Evolutionary conservation across 805 yeast species (phyloP).

Genomic region (Saccharomycopsis fodiens): DNA sequence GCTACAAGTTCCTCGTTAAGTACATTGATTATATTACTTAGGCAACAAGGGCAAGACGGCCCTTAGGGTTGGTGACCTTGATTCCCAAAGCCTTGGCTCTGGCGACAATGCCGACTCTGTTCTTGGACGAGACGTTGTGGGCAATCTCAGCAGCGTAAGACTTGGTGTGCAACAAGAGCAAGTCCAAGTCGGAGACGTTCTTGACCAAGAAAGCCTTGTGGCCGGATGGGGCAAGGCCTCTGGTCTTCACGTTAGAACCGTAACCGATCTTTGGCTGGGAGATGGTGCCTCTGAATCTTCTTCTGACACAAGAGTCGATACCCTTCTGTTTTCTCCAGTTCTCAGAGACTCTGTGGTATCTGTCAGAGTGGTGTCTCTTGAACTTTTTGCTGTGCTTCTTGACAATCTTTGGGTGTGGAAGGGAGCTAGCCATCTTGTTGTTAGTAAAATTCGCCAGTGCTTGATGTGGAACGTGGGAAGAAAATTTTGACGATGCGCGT

Average conservation of each 20-base stretch:
- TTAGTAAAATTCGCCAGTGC: too few relatives aligned
- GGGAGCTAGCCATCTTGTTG: constrained; percentile 75
- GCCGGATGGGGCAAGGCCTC: constrained; percentile 93
- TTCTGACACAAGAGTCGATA: constrained; percentile 99
- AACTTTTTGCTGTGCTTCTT: constrained; percentile 98
- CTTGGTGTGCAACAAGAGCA: constrained; percentile 93
- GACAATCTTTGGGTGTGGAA: constrained; percentile 98
- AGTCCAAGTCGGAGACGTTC: constrained; percentile 90
- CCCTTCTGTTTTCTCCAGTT: constrained; percentile 99
- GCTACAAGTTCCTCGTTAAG: too few relatives aligned
- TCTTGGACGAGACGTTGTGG: constrained; percentile 95
- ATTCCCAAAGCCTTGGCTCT: constrained; percentile 98
- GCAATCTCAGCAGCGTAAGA: constrained; percentile 99
- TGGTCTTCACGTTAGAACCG: constrained; percentile 99
- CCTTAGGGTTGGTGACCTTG: constrained; percentile 98
- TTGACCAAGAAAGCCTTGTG: constrained; percentile 94
- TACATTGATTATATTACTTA: constrained; percentile 32
- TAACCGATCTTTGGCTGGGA: constrained; percentile 99
- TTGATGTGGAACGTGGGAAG: too few relatives aligned
- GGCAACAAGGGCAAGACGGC: constrained; percentile 97
- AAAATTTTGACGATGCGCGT: too few relatives aligned
- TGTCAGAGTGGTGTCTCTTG: constrained; percentile 99
- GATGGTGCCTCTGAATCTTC: constrained; percentile 99
- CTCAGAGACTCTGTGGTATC: constrained; percentile 96
- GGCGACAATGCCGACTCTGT: constrained; percentile 93